Percentiles rank a stretch among this genome's conserved stretches.
Evolutionary conservation across 352 stramenopile species (phyloP).

Genomic region (Phytopythium oedochilum): DNA sequence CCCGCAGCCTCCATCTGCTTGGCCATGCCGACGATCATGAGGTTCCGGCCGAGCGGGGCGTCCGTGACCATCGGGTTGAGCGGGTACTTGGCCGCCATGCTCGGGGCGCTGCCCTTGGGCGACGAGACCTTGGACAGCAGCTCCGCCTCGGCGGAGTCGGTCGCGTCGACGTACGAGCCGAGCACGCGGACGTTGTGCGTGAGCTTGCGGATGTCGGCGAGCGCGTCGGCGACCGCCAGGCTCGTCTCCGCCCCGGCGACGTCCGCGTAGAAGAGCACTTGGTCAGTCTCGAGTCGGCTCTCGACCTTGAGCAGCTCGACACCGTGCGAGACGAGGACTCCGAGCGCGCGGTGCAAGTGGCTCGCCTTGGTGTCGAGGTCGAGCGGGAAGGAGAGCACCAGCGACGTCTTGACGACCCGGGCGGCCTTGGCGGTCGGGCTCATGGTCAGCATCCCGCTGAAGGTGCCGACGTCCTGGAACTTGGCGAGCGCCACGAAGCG

Average conservation of each 20-base stretch:
- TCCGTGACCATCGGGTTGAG: slow-evolving; percentile 77
- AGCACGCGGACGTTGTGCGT: slow-evolving; percentile 81
- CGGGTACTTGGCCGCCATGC: slow-evolving; percentile 59
- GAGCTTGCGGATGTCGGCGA: slow-evolving; percentile 70
- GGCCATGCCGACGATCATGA: slow-evolving; percentile 92
- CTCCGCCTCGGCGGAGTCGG: no score
- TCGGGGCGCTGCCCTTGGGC: no score
- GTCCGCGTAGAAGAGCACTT: slow-evolving; percentile 77
- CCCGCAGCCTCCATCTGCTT: slow-evolving; percentile 95
- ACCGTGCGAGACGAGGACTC: slow-evolving; percentile 46
- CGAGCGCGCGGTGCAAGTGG: slow-evolving; percentile 57
- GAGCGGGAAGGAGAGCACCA: slow-evolving; percentile 69
- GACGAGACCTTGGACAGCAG: no score
- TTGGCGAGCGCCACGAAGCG: slow-evolving; percentile 63
- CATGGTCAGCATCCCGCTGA: slow-evolving; percentile 11
- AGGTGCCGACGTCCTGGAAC: no score
- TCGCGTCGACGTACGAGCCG: slow-evolving; percentile 75
- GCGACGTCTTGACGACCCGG: slow-evolving; percentile 43
- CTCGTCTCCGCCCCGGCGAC: slow-evolving; percentile 55
- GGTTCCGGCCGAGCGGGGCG: slow-evolving; percentile 85
- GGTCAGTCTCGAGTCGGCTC: no score
- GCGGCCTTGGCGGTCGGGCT: no score
- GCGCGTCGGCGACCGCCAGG: slow-evolving; percentile 55
- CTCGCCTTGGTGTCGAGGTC: slow-evolving; percentile 52
- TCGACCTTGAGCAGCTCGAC: slow-evolving; percentile 73